These are phyloP conservation scores for Cordyceps cateniannulata DNA, from an alignment of 2,329 filamentous ascomycete species.

Conservation along the genomic window DNA sequence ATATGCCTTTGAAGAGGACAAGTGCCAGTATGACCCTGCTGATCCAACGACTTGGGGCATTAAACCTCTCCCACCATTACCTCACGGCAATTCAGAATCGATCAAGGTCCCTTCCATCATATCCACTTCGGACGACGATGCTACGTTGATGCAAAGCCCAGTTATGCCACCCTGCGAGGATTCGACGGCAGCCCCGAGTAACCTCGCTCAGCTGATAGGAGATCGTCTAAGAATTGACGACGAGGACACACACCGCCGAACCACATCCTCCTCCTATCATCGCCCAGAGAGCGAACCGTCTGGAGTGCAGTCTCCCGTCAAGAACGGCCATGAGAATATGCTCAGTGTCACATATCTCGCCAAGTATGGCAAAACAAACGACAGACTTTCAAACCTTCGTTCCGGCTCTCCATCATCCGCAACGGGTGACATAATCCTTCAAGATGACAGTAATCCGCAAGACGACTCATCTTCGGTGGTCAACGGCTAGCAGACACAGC, in stretches of 20 bases:
- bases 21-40: constrained; percentile 3
- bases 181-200: constrained; percentile 8
- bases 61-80: constrained; percentile 14
- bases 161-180: background rate
- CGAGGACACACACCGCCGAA: constrained; percentile 4
- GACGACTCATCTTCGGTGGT: constrained; percentile 21
- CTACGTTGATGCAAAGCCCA: constrained; percentile 11
- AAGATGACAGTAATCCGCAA: constrained; percentile 15
- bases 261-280: constrained; percentile 13
- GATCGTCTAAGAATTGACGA: constrained; percentile 11
- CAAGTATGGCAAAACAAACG: constrained; percentile 23
- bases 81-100: background rate
- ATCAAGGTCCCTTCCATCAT: background rate
- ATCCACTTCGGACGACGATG: constrained; percentile 11
- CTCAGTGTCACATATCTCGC: constrained; percentile 24
- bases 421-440: background rate
- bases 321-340: constrained; percentile 16
- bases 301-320: constrained; percentile 24
- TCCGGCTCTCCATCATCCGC: constrained; percentile 19
- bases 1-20: background rate
- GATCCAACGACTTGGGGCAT: constrained; percentile 14
- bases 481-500: constrained; percentile 22
- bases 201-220: constrained; percentile 17
- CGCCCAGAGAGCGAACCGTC: constrained; percentile 10
- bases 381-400: constrained; percentile 23